Evolutionary conservation across 306 rosid genomes (phyloP), one percentile per base, ranked within the genome.

Genomic region (Fagus sylvatica): DNA sequence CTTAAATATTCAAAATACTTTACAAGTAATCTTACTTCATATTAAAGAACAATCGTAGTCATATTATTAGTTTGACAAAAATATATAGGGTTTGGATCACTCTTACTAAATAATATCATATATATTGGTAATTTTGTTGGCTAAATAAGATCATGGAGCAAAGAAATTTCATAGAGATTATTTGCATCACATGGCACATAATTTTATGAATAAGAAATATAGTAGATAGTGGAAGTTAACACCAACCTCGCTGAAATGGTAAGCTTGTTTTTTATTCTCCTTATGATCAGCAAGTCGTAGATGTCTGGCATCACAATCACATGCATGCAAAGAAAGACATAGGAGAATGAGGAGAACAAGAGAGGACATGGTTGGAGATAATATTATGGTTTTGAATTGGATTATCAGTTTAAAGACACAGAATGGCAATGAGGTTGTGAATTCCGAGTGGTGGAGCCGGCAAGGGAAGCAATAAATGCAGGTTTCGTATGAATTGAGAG

Each of bases 291-390:
- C 39, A 39, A 67, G 74, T 78, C 33, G 56, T 22, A 80, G 79
- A 76, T 62, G 86, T 46, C 89, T 81, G 51, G 92, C 85, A 53
- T 80, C 75, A 87, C 87, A 86, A 53, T 80, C 75, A 87, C 87
- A 86, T 88, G 94, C 96, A 92, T 88, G 90, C 87, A 89, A 72
- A 74, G 90, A 72, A 59, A 81, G 76, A 49, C 67, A 81, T 3
- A 90, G 78, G 46, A 91, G 61, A 78, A 78, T 9, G 61, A 87
- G 40, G 40, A 56, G 28, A 62, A 74, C 41, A 71, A 86, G 74
- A 69, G 81, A 85, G 86, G 88, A 57, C 96, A 91, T 89, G 80
- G 69, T 77, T 36, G 64, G 11, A 82, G 73, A 10, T 53, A 54
- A 69, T 22, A 22, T 22, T 22, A 22, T 64, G 37, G 53, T 69